Percentiles rank a stretch among this genome's conserved stretches.
phyloP scores from a whole-genome alignment of 306 rosid genomes.

The Adenanthera pavonina region DNA sequence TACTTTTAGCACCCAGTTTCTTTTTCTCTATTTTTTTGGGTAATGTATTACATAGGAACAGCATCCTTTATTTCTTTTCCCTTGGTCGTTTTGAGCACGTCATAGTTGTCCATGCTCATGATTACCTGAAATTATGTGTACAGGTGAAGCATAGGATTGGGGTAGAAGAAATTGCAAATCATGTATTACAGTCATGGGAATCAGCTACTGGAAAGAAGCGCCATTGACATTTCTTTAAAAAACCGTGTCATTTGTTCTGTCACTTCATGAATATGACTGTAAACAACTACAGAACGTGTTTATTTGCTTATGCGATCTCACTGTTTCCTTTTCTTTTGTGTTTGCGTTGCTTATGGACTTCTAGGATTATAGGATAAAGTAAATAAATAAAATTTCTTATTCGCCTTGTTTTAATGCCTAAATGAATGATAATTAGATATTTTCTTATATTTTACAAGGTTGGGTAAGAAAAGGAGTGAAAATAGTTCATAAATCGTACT shows the following conservation, averaged over 20 bases:
- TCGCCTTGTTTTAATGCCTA: not conserved
- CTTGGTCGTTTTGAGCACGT: not conserved
- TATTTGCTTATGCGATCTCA: not conserved
- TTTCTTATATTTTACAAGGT: not conserved
- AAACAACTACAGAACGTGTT: conserved; percentile 6
- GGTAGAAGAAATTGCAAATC: conserved; percentile 76
- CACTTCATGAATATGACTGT: conserved; percentile 8
- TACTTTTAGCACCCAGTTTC: not conserved
- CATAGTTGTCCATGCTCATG: not conserved
- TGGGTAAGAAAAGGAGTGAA: not conserved
- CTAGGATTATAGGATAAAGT: not conserved
- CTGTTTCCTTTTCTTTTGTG: not conserved
- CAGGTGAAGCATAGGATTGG: conserved; percentile 92
- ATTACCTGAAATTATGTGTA: conserved; percentile 15
- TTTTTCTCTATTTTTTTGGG: not conserved
- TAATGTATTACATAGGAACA: not conserved
- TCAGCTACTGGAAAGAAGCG: conserved; percentile 72
- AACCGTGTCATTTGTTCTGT: conserved; percentile 2
- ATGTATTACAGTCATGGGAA: conserved; percentile 78
- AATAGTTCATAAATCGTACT: not conserved
- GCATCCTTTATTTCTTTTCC: not conserved
- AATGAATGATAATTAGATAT: not conserved
- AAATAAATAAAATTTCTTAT: not conserved
- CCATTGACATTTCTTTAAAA: conserved; percentile 43
- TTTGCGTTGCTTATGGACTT: not conserved